Conservation (phyloP, 768 basidiomycete species). For the Terana coerulea region DNA sequence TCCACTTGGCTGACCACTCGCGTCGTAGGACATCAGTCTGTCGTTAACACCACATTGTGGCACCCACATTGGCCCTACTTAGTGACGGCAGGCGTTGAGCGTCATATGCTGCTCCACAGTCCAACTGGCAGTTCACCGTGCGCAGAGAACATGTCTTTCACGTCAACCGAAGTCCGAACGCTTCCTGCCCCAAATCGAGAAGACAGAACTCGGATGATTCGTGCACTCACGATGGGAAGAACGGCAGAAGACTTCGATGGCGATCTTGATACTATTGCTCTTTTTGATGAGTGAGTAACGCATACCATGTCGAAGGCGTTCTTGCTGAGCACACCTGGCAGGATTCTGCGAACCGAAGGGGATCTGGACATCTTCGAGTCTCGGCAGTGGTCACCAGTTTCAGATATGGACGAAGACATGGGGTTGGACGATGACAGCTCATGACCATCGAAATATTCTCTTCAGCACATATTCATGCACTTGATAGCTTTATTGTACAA, state of each 20-base stretch:
- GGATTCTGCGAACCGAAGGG: constrained; percentile 59
- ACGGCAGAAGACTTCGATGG: constrained; percentile 24
- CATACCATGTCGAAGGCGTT: not conserved
- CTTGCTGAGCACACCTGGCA: constrained; percentile 23
- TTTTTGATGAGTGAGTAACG: constrained; percentile 68
- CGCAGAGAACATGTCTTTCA: constrained; percentile 37
- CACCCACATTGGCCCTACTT: constrained; percentile 69
- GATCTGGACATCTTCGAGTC: constrained; percentile 48
- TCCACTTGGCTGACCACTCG: not conserved
- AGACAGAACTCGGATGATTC: constrained; percentile 35
- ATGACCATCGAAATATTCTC: not conserved
- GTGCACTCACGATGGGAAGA: constrained; percentile 29
- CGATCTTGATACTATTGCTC: constrained; percentile 45
- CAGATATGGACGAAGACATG: constrained; percentile 10
- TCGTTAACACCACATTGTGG: constrained; percentile 70
- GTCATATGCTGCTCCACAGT: constrained; percentile 64
- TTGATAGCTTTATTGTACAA: not conserved
- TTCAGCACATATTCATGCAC: not conserved
- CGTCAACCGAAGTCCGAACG: constrained; percentile 45
- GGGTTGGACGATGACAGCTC: constrained; percentile 1
- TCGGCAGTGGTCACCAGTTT: not conserved
- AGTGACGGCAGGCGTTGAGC: constrained; percentile 72
- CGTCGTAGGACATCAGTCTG: constrained; percentile 62
- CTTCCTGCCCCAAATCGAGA: constrained; percentile 33
- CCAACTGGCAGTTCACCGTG: constrained; percentile 53